These are phyloP conservation scores for Neobulgaria alba DNA, from an alignment of 2,329 filamentous ascomycete genomes.

Conservation along the genomic window DNA sequence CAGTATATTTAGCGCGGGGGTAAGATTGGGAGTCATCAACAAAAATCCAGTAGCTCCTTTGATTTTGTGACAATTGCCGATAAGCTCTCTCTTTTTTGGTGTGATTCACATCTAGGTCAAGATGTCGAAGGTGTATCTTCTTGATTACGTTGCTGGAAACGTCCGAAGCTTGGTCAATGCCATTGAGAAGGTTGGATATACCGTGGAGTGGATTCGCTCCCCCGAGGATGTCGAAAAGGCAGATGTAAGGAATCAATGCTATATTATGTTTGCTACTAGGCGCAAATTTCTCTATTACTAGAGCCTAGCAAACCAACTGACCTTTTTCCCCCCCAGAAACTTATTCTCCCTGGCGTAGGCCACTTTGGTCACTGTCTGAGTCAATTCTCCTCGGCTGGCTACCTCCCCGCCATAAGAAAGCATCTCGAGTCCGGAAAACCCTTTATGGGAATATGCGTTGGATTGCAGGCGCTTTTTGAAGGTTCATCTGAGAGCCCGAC, in stretches of 20 bases:
- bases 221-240: slow-evolving; percentile 79
- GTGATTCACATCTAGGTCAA: too few relatives aligned
- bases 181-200: slow-evolving; percentile 90
- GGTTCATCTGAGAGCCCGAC: slow-evolving; percentile 71
- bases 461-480: slow-evolving; percentile 81
- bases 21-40: too few relatives aligned
- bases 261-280: background rate
- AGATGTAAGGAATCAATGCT: slow-evolving; percentile 50
- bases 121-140: slow-evolving; percentile 70
- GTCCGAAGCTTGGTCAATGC: slow-evolving; percentile 94
- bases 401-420: slow-evolving; percentile 69
- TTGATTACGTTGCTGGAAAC: slow-evolving; percentile 93
- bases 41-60: too few relatives aligned
- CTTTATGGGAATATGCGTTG: slow-evolving; percentile 97
- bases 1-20: too few relatives aligned
- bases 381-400: slow-evolving; percentile 74
- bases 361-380: slow-evolving; percentile 95
- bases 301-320: too few relatives aligned
- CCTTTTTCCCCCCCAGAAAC: slow-evolving; percentile 56
- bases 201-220: slow-evolving; percentile 82
- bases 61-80: too few relatives aligned
- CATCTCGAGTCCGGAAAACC: slow-evolving; percentile 90
- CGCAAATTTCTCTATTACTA: too few relatives aligned
- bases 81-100: too few relatives aligned
- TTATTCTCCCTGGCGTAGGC: slow-evolving; percentile 92